phyloP scores from a whole-genome alignment of 371 early-diverging fungal genomes.

The Syncephalastrum racemosum region DNA sequence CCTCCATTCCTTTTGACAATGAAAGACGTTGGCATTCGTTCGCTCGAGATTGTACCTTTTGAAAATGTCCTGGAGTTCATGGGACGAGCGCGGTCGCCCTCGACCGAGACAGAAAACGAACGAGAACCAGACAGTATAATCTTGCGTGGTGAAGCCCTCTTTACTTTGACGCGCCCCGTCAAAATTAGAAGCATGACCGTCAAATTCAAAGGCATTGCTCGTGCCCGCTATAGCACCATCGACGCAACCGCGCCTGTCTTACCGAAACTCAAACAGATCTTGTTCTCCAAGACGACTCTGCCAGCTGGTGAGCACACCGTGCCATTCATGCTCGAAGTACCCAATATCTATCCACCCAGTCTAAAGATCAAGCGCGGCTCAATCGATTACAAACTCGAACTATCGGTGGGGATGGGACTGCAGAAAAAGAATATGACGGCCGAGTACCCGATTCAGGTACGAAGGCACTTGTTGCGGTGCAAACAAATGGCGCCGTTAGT shows the following conservation, averaged over 20 bases:
- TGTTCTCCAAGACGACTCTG: slow-evolving; percentile 20
- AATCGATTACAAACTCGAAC: slow-evolving; percentile 22
- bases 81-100: slow-evolving; percentile 8
- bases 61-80: slow-evolving; percentile 20
- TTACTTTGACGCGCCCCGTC: slow-evolving; percentile 17
- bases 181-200: slow-evolving; percentile 24
- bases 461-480: slow-evolving; percentile 23
- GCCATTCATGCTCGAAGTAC: slow-evolving; percentile 24
- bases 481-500: slow-evolving; percentile 22
- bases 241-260: slow-evolving; percentile 12
- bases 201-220: slow-evolving; percentile 24
- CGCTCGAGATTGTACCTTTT: slow-evolving; percentile 20
- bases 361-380: slow-evolving; percentile 22
- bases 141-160: slow-evolving; percentile 19
- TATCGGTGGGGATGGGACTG: slow-evolving; percentile 18
- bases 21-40: slow-evolving; percentile 26
- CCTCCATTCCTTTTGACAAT: slow-evolving; percentile 7
- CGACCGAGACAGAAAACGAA: slow-evolving; percentile 6
- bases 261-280: slow-evolving; percentile 23
- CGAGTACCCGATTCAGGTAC: slow-evolving; percentile 21
- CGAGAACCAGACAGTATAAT: slow-evolving; percentile 10
- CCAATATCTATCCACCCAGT: slow-evolving; percentile 23
- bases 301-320: slow-evolving; percentile 24
- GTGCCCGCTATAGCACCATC: slow-evolving; percentile 3
- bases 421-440: slow-evolving; percentile 26